Percentiles rank a stretch among this genome's conserved stretches.
These are phyloP conservation scores for Xylariaceae sp. DNA, from an alignment of 2,329 filamentous ascomycete genomes.

Conservation along the genomic window DNA sequence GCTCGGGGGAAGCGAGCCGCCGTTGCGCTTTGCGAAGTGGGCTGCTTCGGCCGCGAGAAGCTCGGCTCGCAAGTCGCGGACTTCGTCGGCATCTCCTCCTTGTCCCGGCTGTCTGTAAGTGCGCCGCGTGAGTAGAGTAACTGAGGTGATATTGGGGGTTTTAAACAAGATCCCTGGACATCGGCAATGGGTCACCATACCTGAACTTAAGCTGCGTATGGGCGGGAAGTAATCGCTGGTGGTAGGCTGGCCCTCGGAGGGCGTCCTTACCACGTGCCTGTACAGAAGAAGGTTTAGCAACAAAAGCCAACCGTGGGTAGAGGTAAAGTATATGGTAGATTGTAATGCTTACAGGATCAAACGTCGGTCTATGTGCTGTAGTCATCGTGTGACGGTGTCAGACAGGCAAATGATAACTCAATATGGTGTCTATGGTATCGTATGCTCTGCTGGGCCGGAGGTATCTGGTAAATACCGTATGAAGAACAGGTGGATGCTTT, in stretches of 20 bases:
- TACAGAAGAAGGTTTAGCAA: slow-evolving; percentile 15
- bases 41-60: slow-evolving; percentile 82
- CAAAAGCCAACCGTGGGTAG: not conserved
- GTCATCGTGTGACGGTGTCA: slow-evolving; percentile 44
- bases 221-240: slow-evolving; percentile 89
- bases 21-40: slow-evolving; percentile 80
- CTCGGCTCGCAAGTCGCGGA: slow-evolving; percentile 82
- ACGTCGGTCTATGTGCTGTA: slow-evolving; percentile 78
- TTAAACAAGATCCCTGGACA: no score
- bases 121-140: not conserved
- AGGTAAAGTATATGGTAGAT: slow-evolving; percentile 29
- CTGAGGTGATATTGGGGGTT: not conserved
- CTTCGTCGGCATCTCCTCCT: slow-evolving; percentile 69
- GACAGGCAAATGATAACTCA: not conserved
- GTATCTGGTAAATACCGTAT: no score
- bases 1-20: slow-evolving; percentile 41
- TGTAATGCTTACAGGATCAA: slow-evolving; percentile 96
- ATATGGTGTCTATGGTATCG: no score
- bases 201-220: slow-evolving; percentile 89
- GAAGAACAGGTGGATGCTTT: not conserved
- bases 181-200: no score
- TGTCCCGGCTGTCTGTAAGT: slow-evolving; percentile 68
- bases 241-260: slow-evolving; percentile 86
- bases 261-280: slow-evolving; percentile 92
- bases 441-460: no score